Evolutionary conservation across 2,329 filamentous ascomycete species (phyloP), one percentile per base, ranked within the genome.

Genomic region (Xylariaceae sp.): DNA sequence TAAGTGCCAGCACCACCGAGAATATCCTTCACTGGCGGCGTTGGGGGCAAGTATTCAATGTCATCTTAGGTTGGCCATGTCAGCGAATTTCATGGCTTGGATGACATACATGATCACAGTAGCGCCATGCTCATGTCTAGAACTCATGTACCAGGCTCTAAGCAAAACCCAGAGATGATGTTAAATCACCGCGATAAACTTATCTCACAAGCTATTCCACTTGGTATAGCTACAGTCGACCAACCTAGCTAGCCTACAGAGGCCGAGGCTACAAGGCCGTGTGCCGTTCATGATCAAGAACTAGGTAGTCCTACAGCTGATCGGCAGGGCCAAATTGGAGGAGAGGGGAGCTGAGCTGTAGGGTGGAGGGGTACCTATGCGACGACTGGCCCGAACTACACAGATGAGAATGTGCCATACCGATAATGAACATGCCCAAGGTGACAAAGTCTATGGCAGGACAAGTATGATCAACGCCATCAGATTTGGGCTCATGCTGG

Each of bases 1-100:
- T 90, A 98, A 2, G 92, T 84, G 21, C 93, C 95, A 23, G 89
- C 95, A 20, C 95, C 95, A 50, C 95, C 95, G n/a, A 95, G 80
- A 19, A 97, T 83, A 68, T 93, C 82, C 65, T 83, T 84, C 40
- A 89, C 88, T 12, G 88, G 81, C 3, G 88, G 83, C 53, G 77
- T 86, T 42, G 89, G 85, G 2, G 88, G 87, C 29, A 84, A 79
- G 68, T 91, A 96, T 66, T 97, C 89, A 67, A 98, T 98, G 58
- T 97, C 91, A 78, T 98, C 93, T 93, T 76, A 48, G 37, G 53
- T 49, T 16, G 50, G 56, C 61, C 61, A 60, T 63, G 67, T 66
- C 52, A 65, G 50, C 32, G 32, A 7, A 3, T 16, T 7, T 16
- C 12, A 37, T 37, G 32, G 12, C 32, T 37, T 3, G 14, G 32